Evolutionary conservation across 2,329 filamentous ascomycete species (phyloP).

Genomic region (Diaporthe vexans): DNA sequence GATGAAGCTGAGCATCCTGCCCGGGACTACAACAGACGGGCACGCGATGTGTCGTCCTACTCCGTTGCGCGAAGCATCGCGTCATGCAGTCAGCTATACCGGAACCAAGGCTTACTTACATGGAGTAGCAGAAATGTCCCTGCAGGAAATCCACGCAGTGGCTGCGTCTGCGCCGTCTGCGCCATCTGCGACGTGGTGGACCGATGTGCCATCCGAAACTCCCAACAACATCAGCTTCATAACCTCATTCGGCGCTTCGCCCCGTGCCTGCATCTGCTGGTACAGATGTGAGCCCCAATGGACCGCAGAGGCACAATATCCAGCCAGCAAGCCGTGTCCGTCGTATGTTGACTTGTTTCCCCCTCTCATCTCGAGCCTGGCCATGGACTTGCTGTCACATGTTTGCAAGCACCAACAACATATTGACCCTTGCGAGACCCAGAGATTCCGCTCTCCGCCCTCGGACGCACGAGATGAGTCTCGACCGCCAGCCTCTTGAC

Average conservation of each 20-base stretch:
- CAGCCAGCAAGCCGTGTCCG: not conserved
- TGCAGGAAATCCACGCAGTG: conserved; percentile 19
- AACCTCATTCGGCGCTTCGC: conserved; percentile 28
- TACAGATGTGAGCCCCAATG: conserved; percentile 17
- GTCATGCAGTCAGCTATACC: conserved; percentile 21
- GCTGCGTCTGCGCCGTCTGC: conserved; percentile 14
- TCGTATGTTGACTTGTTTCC: not conserved
- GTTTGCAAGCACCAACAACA: conserved; percentile 10
- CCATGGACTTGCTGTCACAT: not conserved
- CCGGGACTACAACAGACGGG: not conserved
- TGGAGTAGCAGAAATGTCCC: conserved; percentile 6
- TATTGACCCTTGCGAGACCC: not conserved
- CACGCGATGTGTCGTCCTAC: not conserved
- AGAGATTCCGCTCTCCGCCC: conserved; percentile 2
- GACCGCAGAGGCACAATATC: not conserved
- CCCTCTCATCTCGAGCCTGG: not conserved
- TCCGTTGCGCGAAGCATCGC: conserved; percentile 19
- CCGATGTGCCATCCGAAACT: conserved; percentile 10
- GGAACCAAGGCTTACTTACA: not conserved
- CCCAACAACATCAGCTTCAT: conserved; percentile 23
- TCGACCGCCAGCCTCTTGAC: not conserved
- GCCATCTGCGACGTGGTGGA: conserved; percentile 32
- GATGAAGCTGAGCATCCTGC: not conserved
- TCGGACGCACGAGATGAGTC: conserved; percentile 15
- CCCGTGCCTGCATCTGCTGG: conserved; percentile 30